A percentile compares a stretch with the other conserved stretches of the same genome.
Conservation (phyloP, 2,329 filamentous ascomycete genomes). For the Leptodontidium sp. region DNA sequence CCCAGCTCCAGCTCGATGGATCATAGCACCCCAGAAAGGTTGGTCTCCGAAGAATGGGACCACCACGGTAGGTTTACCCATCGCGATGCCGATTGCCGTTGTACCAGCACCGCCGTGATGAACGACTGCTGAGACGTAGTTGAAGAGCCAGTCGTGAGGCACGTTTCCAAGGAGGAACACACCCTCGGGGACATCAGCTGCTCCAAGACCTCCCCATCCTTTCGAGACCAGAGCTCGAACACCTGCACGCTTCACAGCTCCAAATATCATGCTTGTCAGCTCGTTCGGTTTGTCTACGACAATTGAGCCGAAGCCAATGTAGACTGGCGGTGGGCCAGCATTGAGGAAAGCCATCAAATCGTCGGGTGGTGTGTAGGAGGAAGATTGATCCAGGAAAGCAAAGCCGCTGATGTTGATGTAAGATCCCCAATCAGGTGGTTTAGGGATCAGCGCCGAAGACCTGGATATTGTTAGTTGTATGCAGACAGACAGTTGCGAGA, state of each 20-base stretch:
- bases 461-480: conserved; percentile 50
- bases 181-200: conserved; percentile 74
- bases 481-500: neutral
- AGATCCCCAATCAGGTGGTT: conserved; percentile 77
- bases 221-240: conserved; percentile 83
- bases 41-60: conserved; percentile 90
- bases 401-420: conserved; percentile 80
- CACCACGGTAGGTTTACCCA: conserved; percentile 81
- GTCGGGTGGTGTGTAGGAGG: conserved; percentile 69
- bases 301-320: conserved; percentile 86
- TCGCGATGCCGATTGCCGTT: conserved; percentile 86
- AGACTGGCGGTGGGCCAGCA: conserved; percentile 75
- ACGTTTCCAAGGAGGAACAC: conserved; percentile 87
- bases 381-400: conserved; percentile 75
- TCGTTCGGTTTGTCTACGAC: conserved; percentile 79
- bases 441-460: conserved; percentile 80
- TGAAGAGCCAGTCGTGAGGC: conserved; percentile 90
- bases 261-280: conserved; percentile 77
- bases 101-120: conserved; percentile 91
- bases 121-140: conserved; percentile 80
- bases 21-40: conserved; percentile 83
- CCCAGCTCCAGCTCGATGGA: conserved; percentile 75
- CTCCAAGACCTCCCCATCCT: conserved; percentile 89
- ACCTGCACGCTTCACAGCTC: conserved; percentile 70
- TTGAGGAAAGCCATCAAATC: conserved; percentile 73